These are phyloP conservation scores for Epicoccum sorghinum DNA, from an alignment of 2,329 filamentous ascomycete genomes.

Conservation along the genomic window DNA sequence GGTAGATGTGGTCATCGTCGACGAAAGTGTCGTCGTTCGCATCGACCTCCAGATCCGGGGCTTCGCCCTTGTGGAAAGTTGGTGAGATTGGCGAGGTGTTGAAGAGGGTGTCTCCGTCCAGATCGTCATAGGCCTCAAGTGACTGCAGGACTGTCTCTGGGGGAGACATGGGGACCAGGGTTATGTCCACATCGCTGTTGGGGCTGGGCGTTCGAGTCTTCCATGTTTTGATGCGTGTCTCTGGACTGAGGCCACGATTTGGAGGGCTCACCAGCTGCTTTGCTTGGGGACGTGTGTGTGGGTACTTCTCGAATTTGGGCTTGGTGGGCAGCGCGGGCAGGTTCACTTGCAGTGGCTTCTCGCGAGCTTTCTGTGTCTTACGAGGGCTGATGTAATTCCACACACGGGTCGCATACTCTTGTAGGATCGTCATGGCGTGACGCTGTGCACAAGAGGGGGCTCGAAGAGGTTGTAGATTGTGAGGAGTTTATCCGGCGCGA, in stretches of 20 bases:
- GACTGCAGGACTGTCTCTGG: constrained; percentile 30
- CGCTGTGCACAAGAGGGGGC: background rate
- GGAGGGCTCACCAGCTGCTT: constrained; percentile 7
- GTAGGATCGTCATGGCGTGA: constrained; percentile 39
- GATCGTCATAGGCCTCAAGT: constrained; percentile 18
- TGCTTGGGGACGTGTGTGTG: constrained; percentile 1
- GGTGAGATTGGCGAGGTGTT: constrained; percentile 14
- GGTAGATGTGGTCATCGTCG: constrained; percentile 41
- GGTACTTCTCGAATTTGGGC: constrained; percentile 4
- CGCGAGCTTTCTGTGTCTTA: constrained; percentile 46
- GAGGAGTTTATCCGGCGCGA: no score
- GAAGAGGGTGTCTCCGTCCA: constrained; percentile 41
- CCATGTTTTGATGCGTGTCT: constrained; percentile 34
- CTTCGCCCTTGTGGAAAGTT: constrained; percentile 10
- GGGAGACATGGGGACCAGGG: constrained; percentile 39
- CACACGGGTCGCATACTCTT: constrained; percentile 44
- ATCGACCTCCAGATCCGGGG: constrained; percentile 34
- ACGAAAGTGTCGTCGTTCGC: constrained; percentile 47
- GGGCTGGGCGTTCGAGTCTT: constrained; percentile 30
- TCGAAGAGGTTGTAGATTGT: background rate
- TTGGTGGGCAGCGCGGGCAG: constrained; percentile 32
- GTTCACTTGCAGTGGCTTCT: constrained; percentile 48
- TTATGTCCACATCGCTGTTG: constrained; percentile 26
- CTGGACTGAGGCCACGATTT: constrained; percentile 43
- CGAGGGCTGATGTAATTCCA: constrained; percentile 53